Conservation (phyloP, 305 asterid genomes). For the Fraxinus baroniana region DNA sequence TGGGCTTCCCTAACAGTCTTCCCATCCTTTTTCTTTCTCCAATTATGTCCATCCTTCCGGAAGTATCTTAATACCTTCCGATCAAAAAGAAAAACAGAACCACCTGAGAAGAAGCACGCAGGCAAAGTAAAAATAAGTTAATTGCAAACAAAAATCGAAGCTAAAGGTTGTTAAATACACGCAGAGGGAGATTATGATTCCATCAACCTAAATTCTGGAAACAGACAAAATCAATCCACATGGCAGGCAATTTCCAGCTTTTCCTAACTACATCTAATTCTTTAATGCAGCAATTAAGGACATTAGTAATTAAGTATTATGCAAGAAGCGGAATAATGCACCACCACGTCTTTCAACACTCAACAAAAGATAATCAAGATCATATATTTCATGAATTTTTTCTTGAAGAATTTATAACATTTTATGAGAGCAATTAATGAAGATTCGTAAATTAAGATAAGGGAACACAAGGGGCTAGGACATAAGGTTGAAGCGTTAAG, state of each 20-base stretch:
- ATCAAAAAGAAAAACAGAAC: constrained; percentile 84
- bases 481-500: neutral
- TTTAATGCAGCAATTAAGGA: neutral
- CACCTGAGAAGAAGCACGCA: constrained; percentile 50
- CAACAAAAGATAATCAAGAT: neutral
- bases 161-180: neutral
- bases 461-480: neutral
- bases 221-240: constrained; percentile 13
- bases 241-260: constrained; percentile 10
- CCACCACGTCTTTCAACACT: constrained; percentile 6
- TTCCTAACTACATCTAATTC: neutral
- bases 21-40: constrained; percentile 92
- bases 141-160: neutral
- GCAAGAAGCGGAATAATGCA: neutral
- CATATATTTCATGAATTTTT: neutral
- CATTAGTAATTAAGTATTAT: neutral
- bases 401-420: neutral
- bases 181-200: neutral
- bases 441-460: neutral
- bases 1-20: constrained; percentile 92
- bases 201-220: neutral
- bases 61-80: constrained; percentile 78
- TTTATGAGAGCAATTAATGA: neutral
- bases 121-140: neutral
- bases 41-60: constrained; percentile 86